These are phyloP conservation scores for Moesziomyces globuligerus DNA, from an alignment of 1,284 basidiomycete genomes.

Conservation along the genomic window DNA sequence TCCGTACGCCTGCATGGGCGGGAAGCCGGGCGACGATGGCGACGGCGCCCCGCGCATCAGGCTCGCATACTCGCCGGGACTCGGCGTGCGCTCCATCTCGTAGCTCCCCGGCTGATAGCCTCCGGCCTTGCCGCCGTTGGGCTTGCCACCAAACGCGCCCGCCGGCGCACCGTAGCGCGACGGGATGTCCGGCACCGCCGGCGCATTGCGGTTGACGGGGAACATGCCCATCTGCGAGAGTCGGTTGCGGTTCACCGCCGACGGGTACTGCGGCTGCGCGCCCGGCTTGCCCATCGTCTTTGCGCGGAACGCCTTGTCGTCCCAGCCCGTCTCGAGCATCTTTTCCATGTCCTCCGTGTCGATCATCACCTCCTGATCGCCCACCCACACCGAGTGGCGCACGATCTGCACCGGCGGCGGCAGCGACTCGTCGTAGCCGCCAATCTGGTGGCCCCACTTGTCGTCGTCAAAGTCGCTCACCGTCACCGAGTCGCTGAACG, in stretches of 20 bases:
- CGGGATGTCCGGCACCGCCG: slow-evolving; percentile 48
- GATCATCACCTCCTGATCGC: slow-evolving; percentile 52
- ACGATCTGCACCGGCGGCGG: slow-evolving; percentile 60
- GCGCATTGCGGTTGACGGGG: slow-evolving; percentile 19
- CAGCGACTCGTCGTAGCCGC: slow-evolving; percentile 62
- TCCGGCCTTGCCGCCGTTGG: slow-evolving; percentile 1
- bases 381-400: slow-evolving; percentile 56
- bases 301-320: slow-evolving; percentile 43
- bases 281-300: slow-evolving; percentile 14
- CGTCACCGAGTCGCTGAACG: slow-evolving; percentile 37
- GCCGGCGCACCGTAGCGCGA: slow-evolving; percentile 20
- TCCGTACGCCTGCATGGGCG: slow-evolving; percentile 28
- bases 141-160: slow-evolving; percentile 1
- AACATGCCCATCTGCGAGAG: slow-evolving; percentile 45
- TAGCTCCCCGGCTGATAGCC: slow-evolving; percentile 33
- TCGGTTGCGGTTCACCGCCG: slow-evolving; percentile 31
- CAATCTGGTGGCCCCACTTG: slow-evolving; percentile 78
- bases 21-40: slow-evolving; percentile 35
- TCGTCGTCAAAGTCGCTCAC: slow-evolving; percentile 78
- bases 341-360: slow-evolving; percentile 59
- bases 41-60: slow-evolving; percentile 44
- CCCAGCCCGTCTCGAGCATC: slow-evolving; percentile 61
- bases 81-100: slow-evolving; percentile 48
- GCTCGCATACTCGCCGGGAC: slow-evolving; percentile 49
- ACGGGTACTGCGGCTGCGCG: slow-evolving; percentile 33